Evolutionary conservation across 257 asterid genomes (phyloP), one percentile per base, ranked within the genome.

Genomic region (Marsdenia floribunda): DNA sequence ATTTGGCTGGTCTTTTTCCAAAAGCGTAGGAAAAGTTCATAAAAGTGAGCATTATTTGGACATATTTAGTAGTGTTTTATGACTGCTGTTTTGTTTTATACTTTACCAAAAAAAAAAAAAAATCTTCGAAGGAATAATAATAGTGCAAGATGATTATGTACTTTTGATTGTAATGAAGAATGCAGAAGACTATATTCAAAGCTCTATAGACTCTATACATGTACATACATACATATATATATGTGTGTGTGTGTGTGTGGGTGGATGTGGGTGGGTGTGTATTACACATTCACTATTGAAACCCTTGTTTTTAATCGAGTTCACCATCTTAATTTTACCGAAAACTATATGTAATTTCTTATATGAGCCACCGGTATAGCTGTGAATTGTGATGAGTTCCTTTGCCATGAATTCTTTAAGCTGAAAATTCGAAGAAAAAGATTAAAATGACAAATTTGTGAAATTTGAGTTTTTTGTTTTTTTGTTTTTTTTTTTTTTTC

Each of bases 11-110:
- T 49, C 53, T 63, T 71, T 77, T 72, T 52, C 73, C 73, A 1
- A 77, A 72, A 63, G 73, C 18, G 29, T 2, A 57, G 80, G 70
- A 71, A 77, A 77, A 63, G 72, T 49, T 11, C 54, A 22, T n/a
- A 13, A 66, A n/a, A 75, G 50, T 24, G 24, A 10, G 47, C 64
- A 2, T 37, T 19, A 9, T 33, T 66, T 65, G 44, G 33, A 26
- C 33, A 59, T 21, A n/a, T 15, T 42, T 58, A 4, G 38, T 19
- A 12, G 58, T 68, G 64, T 46, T 40, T 29, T 65, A 59, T 71
- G 76, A 77, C 76, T 77, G 68, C 68, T 61, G 38, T 64, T 77
- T 77, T 71, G 80, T 77, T 68, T 46, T 33, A 0, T 68, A 42
- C 22, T 7, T 7, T 0, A 2, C 53, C 22, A 19, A 63, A 44